Evolutionary conservation across 2,329 filamentous ascomycete genomes (phyloP), one percentile per base, ranked within the genome.

Genomic region (Colletotrichum abscissum): DNA sequence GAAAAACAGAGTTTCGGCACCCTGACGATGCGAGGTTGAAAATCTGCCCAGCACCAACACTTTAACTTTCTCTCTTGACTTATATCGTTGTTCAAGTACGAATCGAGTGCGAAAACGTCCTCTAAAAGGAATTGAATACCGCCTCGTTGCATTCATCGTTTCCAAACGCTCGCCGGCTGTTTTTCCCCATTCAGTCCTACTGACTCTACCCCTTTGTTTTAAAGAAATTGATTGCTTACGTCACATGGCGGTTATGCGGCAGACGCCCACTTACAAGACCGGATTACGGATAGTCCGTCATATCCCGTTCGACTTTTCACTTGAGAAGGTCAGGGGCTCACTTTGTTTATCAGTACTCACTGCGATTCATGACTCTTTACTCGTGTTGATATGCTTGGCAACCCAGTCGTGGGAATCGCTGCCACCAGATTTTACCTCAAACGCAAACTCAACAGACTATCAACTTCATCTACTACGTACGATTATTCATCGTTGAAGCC

Each of bases 201-300:
- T 19, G 52, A 24, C 35, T 6, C 11, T 12, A 14, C 62, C 54
- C 38, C 30, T 38, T 54, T 70, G 67, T 66, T 59, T 60, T 16
- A 33, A 9, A 66, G 11, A 66, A 24, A 65, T 28, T 55, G 30
- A n/a, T 49, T 49, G 35, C 60, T 65, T 59, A 55, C 60, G 60
- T 65, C 54, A 70, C 14, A 22, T 28, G 8, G 30, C 54, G 54
- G 30, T 30, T 65, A 24, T 38, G n/a, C 38, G 54, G 62, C 62
- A 65, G 14, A 14, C 19, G 42, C 19, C 42, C 42, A 49, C 42
- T 49, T 49, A 49, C 19, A 49, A 49, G 19, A 49, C 5, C 8
- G 42, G 42, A 49, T 9, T 49, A n/a, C 16, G 42, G 42, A 49
- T 49, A 49, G 19, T 49, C 42, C 42, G 42, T 5, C 42, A 19